phyloP scores from a whole-genome alignment of 768 basidiomycete species.

The Tylopilus subfusipes region DNA sequence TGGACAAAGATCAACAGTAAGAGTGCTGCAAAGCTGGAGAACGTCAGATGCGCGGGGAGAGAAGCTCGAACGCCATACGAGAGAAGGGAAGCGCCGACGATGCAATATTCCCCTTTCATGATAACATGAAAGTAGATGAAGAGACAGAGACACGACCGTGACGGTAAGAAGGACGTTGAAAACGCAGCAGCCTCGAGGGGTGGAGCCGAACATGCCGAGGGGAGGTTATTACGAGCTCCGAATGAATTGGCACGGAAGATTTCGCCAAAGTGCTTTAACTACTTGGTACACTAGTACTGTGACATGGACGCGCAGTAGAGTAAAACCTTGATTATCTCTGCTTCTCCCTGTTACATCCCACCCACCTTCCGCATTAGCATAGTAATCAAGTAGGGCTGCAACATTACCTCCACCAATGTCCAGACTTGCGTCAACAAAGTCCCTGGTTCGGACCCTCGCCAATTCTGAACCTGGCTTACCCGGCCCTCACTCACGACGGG shows the following conservation, averaged over 20 bases:
- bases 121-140: slow-evolving; percentile 20
- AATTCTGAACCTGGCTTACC: slow-evolving; percentile 32
- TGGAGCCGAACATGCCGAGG: slow-evolving; percentile 18
- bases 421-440: slow-evolving; percentile 23
- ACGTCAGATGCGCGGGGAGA: slow-evolving; percentile 12
- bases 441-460: slow-evolving; percentile 17
- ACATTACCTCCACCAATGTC: slow-evolving; percentile 19
- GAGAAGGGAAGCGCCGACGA: slow-evolving; percentile 66
- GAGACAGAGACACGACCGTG: slow-evolving; percentile 15
- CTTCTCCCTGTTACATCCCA: neutral
- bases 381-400: slow-evolving; percentile 2
- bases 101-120: slow-evolving; percentile 76
- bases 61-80: slow-evolving; percentile 47
- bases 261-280: neutral
- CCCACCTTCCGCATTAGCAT: slow-evolving; percentile 6
- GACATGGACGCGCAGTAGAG: slow-evolving; percentile 10
- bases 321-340: slow-evolving; percentile 4
- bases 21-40: slow-evolving; percentile 33
- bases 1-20: slow-evolving; percentile 77
- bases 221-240: slow-evolving; percentile 8
- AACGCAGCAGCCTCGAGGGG: slow-evolving; percentile 20
- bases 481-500: slow-evolving; percentile 30
- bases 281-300: slow-evolving; percentile 26
- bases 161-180: slow-evolving; percentile 16
- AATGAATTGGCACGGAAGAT: slow-evolving; percentile 1